Base-by-base conservation (phyloP, 352 stramenopile species). In the Phytophthora multivora region DNA sequence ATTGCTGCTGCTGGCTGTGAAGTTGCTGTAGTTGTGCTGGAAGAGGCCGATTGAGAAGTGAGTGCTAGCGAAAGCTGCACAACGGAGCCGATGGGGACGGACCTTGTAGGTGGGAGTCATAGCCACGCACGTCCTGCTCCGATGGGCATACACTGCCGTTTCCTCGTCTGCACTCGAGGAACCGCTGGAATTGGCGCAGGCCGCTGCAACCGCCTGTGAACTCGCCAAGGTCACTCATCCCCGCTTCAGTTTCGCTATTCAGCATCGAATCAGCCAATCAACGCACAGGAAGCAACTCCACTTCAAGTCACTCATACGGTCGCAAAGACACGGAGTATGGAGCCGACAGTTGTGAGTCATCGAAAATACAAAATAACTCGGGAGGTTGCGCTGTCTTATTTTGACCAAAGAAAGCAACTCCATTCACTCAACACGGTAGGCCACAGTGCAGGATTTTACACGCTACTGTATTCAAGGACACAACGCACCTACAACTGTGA, bases 261-360 rank as follows among this genome's bases (percentile, higher is more conserved):
- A n/a, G n/a, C n/a, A 25, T 33, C 0, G 4, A 45, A 39, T 16
- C n/a, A 33, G 30, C 51, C 51, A 59, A 59, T 59, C 51, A 45
- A 9, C 31, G 30, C 13, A 9, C 28, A 15, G 16, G 28, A 43
- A 9, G 45, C 26, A 57, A 9, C 28, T 0, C 28, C 9, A 13
- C 38, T 64, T 64, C 56, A 64, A 63, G 45, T 59, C 56, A 64
- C 56, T 64, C 47, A 64, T 64, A 47, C 56, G 55, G 56, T 59
- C 38, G 38, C 46, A 58, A 47, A 64, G 56, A 59, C 47, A 48
- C n/a, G 30, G 21, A 21, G 16, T 30, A 6, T 19, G 8, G 30
- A 25, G 9, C 28, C 28, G 28, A 33, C 13, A 33, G 10, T 16
- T 12, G 12, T 63, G 55, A 63, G 55, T 63, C 46, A 63, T 56